A percentile compares a stretch with the other conserved stretches of the same genome.
Evolutionary conservation across 1,284 basidiomycete genomes (phyloP).

Genomic region (Malassezia equina): DNA sequence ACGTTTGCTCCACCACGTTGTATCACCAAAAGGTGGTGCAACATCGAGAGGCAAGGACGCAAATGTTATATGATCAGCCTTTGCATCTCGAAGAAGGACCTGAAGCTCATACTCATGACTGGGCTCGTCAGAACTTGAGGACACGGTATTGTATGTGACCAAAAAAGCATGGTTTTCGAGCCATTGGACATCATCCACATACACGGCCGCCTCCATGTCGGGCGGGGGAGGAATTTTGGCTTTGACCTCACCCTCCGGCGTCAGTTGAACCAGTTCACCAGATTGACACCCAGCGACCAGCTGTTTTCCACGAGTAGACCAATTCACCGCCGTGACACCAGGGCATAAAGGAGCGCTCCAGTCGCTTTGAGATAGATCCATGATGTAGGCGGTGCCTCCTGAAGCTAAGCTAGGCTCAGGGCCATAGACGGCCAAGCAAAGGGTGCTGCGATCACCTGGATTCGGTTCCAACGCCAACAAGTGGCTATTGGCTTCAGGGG

Average conservation of each 20-base stretch:
- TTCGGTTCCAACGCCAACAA: constrained; percentile 49
- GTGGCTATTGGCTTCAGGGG: not conserved
- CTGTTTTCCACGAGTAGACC: constrained; percentile 80
- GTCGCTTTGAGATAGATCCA: constrained; percentile 25
- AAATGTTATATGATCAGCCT: constrained; percentile 53
- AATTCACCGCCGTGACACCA: constrained; percentile 54
- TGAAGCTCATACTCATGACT: constrained; percentile 55
- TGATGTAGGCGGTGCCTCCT: constrained; percentile 8
- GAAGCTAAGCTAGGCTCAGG: constrained; percentile 17
- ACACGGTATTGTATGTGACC: constrained; percentile 55
- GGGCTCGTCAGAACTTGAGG: constrained; percentile 26
- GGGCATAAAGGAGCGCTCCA: constrained; percentile 22
- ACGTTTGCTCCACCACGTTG: constrained; percentile 56
- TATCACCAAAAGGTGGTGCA: constrained; percentile 55
- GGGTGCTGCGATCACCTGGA: constrained; percentile 48
- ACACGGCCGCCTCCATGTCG: constrained; percentile 52
- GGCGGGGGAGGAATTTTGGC: constrained; percentile 5
- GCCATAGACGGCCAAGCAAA: constrained; percentile 48
- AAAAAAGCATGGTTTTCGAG: constrained; percentile 64
- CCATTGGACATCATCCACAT: constrained; percentile 57
- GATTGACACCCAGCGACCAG: constrained; percentile 63
- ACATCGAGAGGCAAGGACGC: constrained; percentile 53
- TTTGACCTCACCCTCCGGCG: constrained; percentile 56
- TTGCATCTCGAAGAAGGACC: constrained; percentile 59
- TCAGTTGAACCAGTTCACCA: constrained; percentile 64